Percentiles rank a stretch among this genome's conserved stretches.
phyloP scores from a whole-genome alignment of 345 rosid species.

The Chamaenerion angustifolium region DNA sequence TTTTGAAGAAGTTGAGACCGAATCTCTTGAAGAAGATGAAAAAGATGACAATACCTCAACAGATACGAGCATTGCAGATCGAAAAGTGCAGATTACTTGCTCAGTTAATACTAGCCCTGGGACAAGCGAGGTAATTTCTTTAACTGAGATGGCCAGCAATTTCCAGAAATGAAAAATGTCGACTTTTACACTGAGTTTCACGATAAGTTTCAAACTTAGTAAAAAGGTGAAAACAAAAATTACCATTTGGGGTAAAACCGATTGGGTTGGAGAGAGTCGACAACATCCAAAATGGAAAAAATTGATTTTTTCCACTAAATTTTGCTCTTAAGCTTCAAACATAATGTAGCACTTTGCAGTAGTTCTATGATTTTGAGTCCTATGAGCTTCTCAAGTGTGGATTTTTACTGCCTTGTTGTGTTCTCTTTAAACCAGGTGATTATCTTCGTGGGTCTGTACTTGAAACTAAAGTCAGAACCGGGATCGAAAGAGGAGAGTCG shows the following conservation, averaged over 20 bases:
- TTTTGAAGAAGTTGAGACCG: conserved; percentile 34
- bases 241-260: no score
- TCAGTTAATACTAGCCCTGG: conserved; percentile 72
- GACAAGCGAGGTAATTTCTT: conserved; percentile 63
- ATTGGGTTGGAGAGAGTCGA: no score
- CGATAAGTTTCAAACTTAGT: no score
- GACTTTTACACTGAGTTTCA: no score
- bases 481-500: conserved; percentile 19
- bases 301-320: no score
- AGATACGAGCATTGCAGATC: conserved; percentile 19
- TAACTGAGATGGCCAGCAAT: no score
- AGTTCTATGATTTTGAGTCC: neutral
- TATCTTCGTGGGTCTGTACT: conserved; percentile 44
- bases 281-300: neutral
- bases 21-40: conserved; percentile 28
- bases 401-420: neutral
- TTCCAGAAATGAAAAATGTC: no score
- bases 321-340: no score
- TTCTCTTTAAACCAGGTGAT: conserved; percentile 38
- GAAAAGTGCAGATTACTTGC: conserved; percentile 38
- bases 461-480: conserved; percentile 34
- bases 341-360: neutral
- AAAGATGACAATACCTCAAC: conserved; percentile 15
- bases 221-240: no score
- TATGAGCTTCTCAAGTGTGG: neutral